Base-by-base conservation (phyloP, 2,329 filamentous ascomycete genomes). In the Cladophialophora carrionii region DNA sequence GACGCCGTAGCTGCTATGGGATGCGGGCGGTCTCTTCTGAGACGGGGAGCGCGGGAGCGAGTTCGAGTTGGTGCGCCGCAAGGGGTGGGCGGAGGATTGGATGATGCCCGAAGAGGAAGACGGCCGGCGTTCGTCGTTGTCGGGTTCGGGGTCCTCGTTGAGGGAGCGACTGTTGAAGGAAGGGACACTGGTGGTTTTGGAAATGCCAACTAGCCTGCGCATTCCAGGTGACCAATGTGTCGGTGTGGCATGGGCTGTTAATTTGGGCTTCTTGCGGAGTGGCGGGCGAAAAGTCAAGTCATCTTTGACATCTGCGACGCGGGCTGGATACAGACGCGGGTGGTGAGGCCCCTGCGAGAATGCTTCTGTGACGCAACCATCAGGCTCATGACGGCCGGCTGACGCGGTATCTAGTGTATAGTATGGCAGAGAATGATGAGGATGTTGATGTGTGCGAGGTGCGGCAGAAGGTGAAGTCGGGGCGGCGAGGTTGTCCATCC, bases 1-100 rank as follows among this genome's bases (percentile, higher is more conserved):
- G 76, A 83, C 81, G 71, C 81, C 80, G 77, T 81, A 76, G 60
- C 78, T 80, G 69, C 78, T 81, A 68, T 78, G 78, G 56, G 81
- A 82, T 26, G 80, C 80, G 48, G 81, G 81, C 32, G 80, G 76
- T 68, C 78, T 74, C 43, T 65, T 70, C 29, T 70, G 68, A 10
- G 64, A 64, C 32, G 64, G 63, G 20, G 62, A 67, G 43, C 65
- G 66, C 34, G 67, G 66, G 9, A 65, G 46, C 2, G 62, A 57
- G 10, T 63, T 56, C 4, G 64, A 67, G 48, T 69, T 61, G 55
- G 59, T 61, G 22, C 67, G 64, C 29, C 61, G 67, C 49, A 67
- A 62, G 43, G 64, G 48, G 48, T 22, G 48, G 49, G 51, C 57
- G 20, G 66, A 26, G 14, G 63, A 57, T 31, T 66, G 63, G 34